Base-by-base conservation (phyloP, 2,329 filamentous ascomycete genomes). In the Aspergillus floridensis region DNA sequence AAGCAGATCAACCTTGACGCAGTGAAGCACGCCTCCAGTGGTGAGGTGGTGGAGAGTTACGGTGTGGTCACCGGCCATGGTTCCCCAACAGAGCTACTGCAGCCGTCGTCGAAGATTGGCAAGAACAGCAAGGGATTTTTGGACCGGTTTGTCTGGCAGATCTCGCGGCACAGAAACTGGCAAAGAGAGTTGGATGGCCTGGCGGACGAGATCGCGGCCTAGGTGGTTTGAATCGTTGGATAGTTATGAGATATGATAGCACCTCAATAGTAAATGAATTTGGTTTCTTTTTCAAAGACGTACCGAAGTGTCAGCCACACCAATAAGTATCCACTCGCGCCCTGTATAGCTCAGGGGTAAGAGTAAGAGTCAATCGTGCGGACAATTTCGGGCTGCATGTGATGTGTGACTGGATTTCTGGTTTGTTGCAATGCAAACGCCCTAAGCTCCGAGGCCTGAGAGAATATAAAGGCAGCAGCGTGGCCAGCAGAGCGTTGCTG, bases 141-240 rank as follows among this genome's bases (percentile, higher is more conserved):
- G 54, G 86, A 88, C 66, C 83, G 86, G 65, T 92, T 91, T 76
- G 84, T 87, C 38, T 88, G 81, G 70, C 82, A 85, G 16, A 86
- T 93, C 55, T 85, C 87, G 35, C 83, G 85, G 75, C 91, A 95
- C 69, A 84, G 87, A 64, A 90, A 89, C 72, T 95, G 86, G 79
- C 80, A 87, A 55, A 80, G 91, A n/a, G 91, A 95, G 80, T 59
- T 89, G 71, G 86, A 90, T 66, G 91, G 91, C 0, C 72, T 93
- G 66, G 84, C 77, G 56, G 75, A 79, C 4, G 83, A 87, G 81
- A 83, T 93, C 59, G 89, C 90, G 2, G 92, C 88, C 26, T 58
- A 53, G 29, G 5, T 31, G 22, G 47, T n/a, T 24, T 7, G 16
- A 0, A 44, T 44, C 38, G 16, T 7, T 44, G 6, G 5, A 16